These are phyloP conservation scores for Suillus paluster DNA, from an alignment of 768 basidiomycete species.

Conservation along the genomic window DNA sequence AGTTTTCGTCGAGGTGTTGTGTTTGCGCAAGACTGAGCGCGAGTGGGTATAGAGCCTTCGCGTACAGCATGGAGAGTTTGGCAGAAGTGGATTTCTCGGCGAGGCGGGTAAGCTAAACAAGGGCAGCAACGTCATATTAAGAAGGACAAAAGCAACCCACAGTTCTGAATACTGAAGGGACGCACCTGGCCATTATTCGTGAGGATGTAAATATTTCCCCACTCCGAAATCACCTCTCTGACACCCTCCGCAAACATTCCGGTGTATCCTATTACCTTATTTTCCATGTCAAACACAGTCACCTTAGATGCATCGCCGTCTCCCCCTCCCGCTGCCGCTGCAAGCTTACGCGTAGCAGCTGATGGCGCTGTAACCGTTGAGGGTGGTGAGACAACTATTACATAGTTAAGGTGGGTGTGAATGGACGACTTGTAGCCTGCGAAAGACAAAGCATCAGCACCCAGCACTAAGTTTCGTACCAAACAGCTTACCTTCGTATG, in stretches of 20 bases:
- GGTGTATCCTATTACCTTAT: constrained; percentile 86
- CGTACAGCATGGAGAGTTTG: constrained; percentile 88
- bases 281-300: constrained; percentile 89
- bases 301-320: constrained; percentile 75
- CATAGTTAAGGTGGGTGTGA: constrained; percentile 77
- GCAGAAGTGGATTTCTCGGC: constrained; percentile 79
- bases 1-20: constrained; percentile 70
- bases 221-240: constrained; percentile 78
- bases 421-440: constrained; percentile 66
- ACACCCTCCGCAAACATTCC: constrained; percentile 85
- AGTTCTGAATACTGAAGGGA: constrained; percentile 6
- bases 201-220: constrained; percentile 80
- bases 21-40: constrained; percentile 85
- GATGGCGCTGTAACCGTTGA: constrained; percentile 63
- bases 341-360: constrained; percentile 53
- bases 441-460: background rate
- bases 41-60: constrained; percentile 74
- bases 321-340: constrained; percentile 21
- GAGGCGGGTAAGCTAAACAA: constrained; percentile 60
- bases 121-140: constrained; percentile 1
- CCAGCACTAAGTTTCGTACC: constrained; percentile 1
- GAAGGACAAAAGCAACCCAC: background rate
- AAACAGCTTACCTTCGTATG: constrained; percentile 77
- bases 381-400: constrained; percentile 89
- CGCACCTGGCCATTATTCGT: constrained; percentile 78